Conservation (phyloP, 2,329 filamentous ascomycete genomes). For the Lasiodiplodia theobromae region DNA sequence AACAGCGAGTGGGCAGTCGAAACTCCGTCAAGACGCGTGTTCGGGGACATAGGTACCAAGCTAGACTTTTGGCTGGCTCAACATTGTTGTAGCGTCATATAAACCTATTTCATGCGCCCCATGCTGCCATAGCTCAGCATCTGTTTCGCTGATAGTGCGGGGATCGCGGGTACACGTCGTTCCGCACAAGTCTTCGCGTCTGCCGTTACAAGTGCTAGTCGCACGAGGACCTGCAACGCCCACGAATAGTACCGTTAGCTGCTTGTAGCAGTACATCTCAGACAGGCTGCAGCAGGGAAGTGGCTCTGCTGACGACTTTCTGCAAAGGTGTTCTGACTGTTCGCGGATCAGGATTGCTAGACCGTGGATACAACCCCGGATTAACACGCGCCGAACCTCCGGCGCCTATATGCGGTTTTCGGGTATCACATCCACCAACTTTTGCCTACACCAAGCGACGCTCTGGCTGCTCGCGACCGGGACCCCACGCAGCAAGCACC, state of each 20-base stretch:
- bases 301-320: slow-evolving; percentile 5
- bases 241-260: slow-evolving; percentile 9
- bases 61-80: too few species aligned
- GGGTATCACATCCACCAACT: slow-evolving; percentile 11
- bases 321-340: slow-evolving; percentile 7
- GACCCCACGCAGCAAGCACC: slow-evolving; percentile 28
- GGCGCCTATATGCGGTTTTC: background rate
- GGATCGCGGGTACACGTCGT: background rate
- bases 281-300: slow-evolving; percentile 5
- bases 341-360: background rate
- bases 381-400: background rate
- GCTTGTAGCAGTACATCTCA: slow-evolving; percentile 1
- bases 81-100: too few species aligned
- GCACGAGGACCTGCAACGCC: slow-evolving; percentile 17
- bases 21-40: too few species aligned
- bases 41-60: too few species aligned
- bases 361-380: slow-evolving; percentile 1
- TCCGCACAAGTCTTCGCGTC: background rate
- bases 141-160: background rate
- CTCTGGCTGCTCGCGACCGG: slow-evolving; percentile 30
- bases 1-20: too few species aligned
- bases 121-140: slow-evolving; percentile 1
- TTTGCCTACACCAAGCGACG: slow-evolving; percentile 27
- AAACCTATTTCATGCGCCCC: background rate
- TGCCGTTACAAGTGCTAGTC: background rate